These are phyloP conservation scores for Phytopythium aichiense DNA, from an alignment of 352 stramenopile genomes.

Conservation along the genomic window DNA sequence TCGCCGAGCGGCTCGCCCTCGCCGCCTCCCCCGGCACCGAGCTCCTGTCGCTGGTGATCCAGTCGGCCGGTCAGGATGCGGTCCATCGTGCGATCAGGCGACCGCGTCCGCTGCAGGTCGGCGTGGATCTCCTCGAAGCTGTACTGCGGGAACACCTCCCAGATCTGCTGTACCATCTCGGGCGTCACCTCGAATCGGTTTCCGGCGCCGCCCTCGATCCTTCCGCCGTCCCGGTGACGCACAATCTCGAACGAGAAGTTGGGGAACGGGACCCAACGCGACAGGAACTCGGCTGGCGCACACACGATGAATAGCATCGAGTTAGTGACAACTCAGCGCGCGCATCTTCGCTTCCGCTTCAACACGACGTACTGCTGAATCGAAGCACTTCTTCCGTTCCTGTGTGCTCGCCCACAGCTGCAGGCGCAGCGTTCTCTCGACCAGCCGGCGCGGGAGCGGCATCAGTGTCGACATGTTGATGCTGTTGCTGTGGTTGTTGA, in stretches of 20 bases:
- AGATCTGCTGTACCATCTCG: conserved; percentile 72
- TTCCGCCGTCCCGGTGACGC: conserved; percentile 28
- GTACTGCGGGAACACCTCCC: conserved; percentile 74
- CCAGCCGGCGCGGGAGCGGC: background rate
- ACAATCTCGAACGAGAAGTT: conserved; percentile 79
- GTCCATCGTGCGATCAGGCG: conserved; percentile 67
- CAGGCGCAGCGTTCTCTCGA: background rate
- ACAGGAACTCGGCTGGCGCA: conserved; percentile 55
- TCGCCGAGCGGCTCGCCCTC: conserved; percentile 19
- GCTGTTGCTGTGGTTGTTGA: background rate
- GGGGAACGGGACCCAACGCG: conserved; percentile 62
- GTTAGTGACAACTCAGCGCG: conserved; percentile 9
- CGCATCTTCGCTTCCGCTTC: background rate
- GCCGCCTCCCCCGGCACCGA: conserved; percentile 15
- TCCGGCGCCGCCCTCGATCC: background rate
- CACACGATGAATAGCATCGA: conserved; percentile 10
- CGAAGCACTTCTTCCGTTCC: conserved; percentile 56
- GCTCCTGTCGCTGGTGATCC: conserved; percentile 27
- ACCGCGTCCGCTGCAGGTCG: conserved; percentile 53
- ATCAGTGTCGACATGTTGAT: background rate
- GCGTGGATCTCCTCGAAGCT: conserved; percentile 45
- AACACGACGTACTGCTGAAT: conserved; percentile 63
- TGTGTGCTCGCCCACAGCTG: background rate
- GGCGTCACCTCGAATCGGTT: conserved; percentile 50
- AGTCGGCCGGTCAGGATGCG: conserved; percentile 57